Evolutionary conservation across 2,329 filamentous ascomycete genomes (phyloP).

Genomic region (Arthrobotrys pseudoclavata): DNA sequence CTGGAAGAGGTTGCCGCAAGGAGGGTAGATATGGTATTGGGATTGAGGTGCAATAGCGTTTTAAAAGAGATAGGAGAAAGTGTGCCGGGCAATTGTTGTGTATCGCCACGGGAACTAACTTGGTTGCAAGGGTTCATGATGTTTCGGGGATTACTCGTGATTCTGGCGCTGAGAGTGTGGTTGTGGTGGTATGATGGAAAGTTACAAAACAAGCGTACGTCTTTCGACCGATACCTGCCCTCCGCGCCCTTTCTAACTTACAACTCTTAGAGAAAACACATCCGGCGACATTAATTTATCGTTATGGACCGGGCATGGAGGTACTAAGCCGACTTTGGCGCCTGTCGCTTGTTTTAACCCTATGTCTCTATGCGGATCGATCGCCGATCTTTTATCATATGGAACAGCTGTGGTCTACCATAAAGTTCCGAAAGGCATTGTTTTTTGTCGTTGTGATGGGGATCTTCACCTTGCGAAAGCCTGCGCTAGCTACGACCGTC

Average conservation of each 20-base stretch:
- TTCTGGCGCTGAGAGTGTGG: constrained; percentile 53
- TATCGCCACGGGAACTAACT: constrained; percentile 66
- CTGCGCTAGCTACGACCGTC: constrained; percentile 60
- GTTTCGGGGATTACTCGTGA: constrained; percentile 59
- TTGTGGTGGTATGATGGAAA: background rate
- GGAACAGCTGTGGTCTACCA: constrained; percentile 68
- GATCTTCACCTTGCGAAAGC: constrained; percentile 61
- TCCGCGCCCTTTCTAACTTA: constrained; percentile 12
- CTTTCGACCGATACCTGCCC: background rate
- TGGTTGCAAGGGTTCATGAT: constrained; percentile 65
- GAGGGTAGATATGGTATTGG: constrained; percentile 71
- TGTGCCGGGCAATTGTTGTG: constrained; percentile 71
- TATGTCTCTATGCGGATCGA: constrained; percentile 72
- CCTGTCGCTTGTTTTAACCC: constrained; percentile 65
- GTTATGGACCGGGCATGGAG: background rate
- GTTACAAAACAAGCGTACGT: constrained; percentile 10
- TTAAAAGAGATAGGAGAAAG: constrained; percentile 17
- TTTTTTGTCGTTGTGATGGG: constrained; percentile 63
- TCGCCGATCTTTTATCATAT: constrained; percentile 71
- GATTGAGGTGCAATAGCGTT: constrained; percentile 71
- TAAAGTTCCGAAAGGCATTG: constrained; percentile 64
- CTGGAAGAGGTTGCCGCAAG: constrained; percentile 68
- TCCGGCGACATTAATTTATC: constrained; percentile 4
- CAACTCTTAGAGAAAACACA: constrained; percentile 1
- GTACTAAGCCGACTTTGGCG: constrained; percentile 56